Evolutionary conservation across 768 basidiomycete genomes (phyloP).

Genomic region (Lactarius psammicola): DNA sequence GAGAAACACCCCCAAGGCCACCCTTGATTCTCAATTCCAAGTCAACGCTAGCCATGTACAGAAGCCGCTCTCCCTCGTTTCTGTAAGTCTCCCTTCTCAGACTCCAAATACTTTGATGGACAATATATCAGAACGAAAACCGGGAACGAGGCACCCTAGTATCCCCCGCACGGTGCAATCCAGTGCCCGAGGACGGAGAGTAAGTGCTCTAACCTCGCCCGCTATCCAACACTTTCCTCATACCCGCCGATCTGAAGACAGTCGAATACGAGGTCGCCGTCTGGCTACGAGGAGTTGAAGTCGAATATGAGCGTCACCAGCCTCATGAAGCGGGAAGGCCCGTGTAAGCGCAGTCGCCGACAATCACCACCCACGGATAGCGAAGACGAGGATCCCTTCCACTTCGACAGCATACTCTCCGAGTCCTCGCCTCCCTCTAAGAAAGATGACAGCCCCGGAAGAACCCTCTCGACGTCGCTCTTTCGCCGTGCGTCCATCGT

Average conservation of each 20-base stretch:
- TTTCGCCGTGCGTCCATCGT: slow-evolving; percentile 25
- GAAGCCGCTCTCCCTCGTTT: slow-evolving; percentile 10
- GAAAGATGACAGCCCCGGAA: not conserved
- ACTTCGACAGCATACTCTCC: slow-evolving; percentile 21
- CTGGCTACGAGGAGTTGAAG: slow-evolving; percentile 6
- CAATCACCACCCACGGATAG: slow-evolving; percentile 17
- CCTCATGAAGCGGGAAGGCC: not conserved
- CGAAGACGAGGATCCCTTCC: slow-evolving; percentile 27
- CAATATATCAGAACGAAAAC: not conserved
- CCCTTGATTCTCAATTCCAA: slow-evolving; percentile 16
- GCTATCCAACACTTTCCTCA: not conserved
- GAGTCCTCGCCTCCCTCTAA: slow-evolving; percentile 1
- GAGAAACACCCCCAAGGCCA: not conserved
- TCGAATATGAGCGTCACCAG: not conserved
- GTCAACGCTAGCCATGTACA: slow-evolving; percentile 20
- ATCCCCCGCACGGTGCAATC: not conserved
- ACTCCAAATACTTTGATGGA: not conserved
- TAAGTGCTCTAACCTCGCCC: not conserved
- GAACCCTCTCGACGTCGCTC: slow-evolving; percentile 10
- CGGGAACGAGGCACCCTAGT: not conserved
- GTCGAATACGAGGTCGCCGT: not conserved
- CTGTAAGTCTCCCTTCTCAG: not conserved
- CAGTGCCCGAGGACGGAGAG: not conserved
- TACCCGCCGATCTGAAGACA: not conserved
- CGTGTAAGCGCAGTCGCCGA: not conserved